Evolutionary conservation across 176 grass and related monocot species (phyloP).

Genomic region (sorghum (Sorghum bicolor)): DNA sequence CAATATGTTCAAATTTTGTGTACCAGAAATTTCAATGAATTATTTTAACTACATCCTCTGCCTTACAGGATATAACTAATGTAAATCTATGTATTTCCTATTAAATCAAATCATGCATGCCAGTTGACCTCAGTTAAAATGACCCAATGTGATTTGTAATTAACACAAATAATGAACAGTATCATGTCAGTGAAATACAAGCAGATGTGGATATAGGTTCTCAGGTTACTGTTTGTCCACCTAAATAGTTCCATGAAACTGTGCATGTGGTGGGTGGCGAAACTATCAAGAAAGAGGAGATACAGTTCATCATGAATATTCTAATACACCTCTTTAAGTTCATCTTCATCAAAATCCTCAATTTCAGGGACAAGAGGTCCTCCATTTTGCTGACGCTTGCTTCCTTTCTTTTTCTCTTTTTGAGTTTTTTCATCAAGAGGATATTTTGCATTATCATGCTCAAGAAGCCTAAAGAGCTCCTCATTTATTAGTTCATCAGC

Average conservation of each 20-base stretch:
- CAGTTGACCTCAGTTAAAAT: too few relatives aligned
- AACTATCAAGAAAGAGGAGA: neutral
- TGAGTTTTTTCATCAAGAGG: conserved; percentile 64
- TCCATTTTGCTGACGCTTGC: conserved; percentile 40
- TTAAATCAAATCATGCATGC: too few relatives aligned
- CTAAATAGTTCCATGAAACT: neutral
- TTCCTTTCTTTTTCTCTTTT: conserved; percentile 69
- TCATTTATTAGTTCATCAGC: conserved; percentile 75
- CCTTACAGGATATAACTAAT: too few relatives aligned
- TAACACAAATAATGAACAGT: too few relatives aligned
- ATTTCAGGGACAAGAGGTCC: conserved; percentile 57
- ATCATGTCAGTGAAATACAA: neutral
- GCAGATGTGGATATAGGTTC: too few relatives aligned
- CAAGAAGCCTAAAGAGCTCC: conserved; percentile 68
- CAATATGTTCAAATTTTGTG: neutral
- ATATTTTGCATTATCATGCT: conserved; percentile 92
- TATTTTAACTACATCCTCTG: too few relatives aligned
- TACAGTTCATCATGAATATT: neutral
- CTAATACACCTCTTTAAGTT: conserved; percentile 69
- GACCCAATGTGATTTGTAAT: too few relatives aligned
- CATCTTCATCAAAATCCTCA: conserved; percentile 70
- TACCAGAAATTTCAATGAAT: neutral
- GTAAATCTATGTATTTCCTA: too few relatives aligned
- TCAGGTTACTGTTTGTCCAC: neutral
- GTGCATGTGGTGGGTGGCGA: neutral